Percentiles rank a stretch among this genome's conserved stretches.
These are phyloP conservation scores for Protea cynaroides DNA, from an alignment of 164 flowering plant genomes.

Conservation along the genomic window DNA sequence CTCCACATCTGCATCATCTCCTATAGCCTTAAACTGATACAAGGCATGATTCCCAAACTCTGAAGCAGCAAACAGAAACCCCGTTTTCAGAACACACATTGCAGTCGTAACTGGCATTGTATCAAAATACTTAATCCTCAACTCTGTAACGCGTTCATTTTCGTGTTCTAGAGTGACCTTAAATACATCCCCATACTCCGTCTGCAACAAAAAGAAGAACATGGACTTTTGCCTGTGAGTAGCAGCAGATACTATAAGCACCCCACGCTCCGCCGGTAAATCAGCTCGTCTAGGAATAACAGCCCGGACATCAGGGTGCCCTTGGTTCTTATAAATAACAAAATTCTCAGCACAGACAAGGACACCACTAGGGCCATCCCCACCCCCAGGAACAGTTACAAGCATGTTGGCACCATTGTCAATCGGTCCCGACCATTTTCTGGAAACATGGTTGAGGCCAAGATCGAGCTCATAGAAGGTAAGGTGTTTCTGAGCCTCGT, in stretches of 20 bases:
- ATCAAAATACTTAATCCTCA: slow-evolving; percentile 95
- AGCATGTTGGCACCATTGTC: slow-evolving; percentile 98
- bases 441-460: slow-evolving; percentile 90
- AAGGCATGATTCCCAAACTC: slow-evolving; percentile 96
- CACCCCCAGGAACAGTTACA: slow-evolving; percentile 96
- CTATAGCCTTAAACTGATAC: slow-evolving; percentile 93
- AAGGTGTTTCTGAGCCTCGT: slow-evolving; percentile 89
- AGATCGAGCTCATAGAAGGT: slow-evolving; percentile 95
- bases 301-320: slow-evolving; percentile 88
- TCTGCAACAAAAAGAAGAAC: slow-evolving; percentile 93
- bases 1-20: slow-evolving; percentile 91
- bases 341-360: slow-evolving; percentile 97
- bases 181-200: slow-evolving; percentile 95
- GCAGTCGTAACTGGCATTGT: slow-evolving; percentile 85
- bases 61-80: slow-evolving; percentile 92
- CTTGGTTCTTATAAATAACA: slow-evolving; percentile 96
- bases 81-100: slow-evolving; percentile 79
- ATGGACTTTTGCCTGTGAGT: slow-evolving; percentile 77
- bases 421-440: slow-evolving; percentile 94
- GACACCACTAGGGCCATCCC: slow-evolving; percentile 97
- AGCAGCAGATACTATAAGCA: slow-evolving; percentile 85
- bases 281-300: slow-evolving; percentile 91
- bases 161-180: slow-evolving; percentile 84
- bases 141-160: slow-evolving; percentile 65
- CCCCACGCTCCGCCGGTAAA: slow-evolving; percentile 94